phyloP scores from a whole-genome alignment of 192 early-diverging fungal species.

The Umbelopsis sp. region DNA sequence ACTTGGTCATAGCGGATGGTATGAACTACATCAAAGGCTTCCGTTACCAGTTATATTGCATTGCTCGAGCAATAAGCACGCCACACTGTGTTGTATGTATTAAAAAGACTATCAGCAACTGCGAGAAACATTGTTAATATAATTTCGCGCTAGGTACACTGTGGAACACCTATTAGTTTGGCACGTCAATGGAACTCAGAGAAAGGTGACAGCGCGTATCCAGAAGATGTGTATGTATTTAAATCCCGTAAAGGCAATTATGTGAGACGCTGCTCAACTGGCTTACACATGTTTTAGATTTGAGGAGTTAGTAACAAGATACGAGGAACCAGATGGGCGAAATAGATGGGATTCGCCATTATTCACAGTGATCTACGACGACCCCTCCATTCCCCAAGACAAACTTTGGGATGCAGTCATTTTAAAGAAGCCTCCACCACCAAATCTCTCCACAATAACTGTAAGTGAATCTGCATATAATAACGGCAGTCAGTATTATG shows the following conservation, averaged over 20 bases:
- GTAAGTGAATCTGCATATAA: conserved; percentile 38
- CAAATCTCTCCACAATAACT: conserved; percentile 85
- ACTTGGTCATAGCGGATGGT: conserved; percentile 90
- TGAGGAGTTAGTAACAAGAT: conserved; percentile 82
- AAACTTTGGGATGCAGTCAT: conserved; percentile 80
- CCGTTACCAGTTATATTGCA: conserved; percentile 94
- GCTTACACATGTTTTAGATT: conserved; percentile 48
- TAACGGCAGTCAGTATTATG: not conserved
- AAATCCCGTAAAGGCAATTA: conserved; percentile 11
- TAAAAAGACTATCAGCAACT: not conserved
- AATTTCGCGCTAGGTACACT: conserved; percentile 51
- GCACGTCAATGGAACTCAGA: conserved; percentile 60
- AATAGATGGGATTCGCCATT: conserved; percentile 97
- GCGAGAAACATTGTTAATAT: not conserved
- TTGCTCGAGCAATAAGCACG: conserved; percentile 82
- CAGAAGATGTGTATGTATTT: conserved; percentile 39
- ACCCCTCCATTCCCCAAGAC: conserved; percentile 62
- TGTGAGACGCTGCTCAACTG: not conserved
- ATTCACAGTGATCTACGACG: conserved; percentile 84
- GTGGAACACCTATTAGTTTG: conserved; percentile 56
- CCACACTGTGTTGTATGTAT: conserved; percentile 78
- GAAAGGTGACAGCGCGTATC: conserved; percentile 49
- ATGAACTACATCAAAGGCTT: conserved; percentile 99
- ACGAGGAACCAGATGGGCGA: conserved; percentile 91
- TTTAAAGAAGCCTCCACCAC: conserved; percentile 70